Conservation (phyloP, 2,329 filamentous ascomycete genomes). For the Talaromyces funiculosus region DNA sequence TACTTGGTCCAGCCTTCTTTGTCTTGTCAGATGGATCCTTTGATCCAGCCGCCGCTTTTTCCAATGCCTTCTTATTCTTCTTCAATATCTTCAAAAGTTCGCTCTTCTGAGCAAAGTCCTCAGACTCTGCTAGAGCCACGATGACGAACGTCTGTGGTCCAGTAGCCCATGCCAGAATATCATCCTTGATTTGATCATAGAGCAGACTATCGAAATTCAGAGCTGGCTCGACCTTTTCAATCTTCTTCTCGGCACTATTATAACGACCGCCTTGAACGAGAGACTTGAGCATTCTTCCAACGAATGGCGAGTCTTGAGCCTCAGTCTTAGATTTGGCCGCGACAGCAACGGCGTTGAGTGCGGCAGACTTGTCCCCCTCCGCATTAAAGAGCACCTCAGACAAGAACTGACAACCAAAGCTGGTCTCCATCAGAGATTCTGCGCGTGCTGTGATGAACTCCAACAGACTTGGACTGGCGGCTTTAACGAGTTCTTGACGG, state of each 20-base stretch:
- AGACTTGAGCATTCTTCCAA: conserved; percentile 82
- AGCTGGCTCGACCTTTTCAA: conserved; percentile 67
- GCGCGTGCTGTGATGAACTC: conserved; percentile 65
- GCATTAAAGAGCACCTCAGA: conserved; percentile 73
- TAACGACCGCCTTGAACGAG: conserved; percentile 85
- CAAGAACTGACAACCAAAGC: conserved; percentile 82
- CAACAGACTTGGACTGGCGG: conserved; percentile 69
- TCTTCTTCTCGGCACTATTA: conserved; percentile 64
- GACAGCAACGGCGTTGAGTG: conserved; percentile 60
- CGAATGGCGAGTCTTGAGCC: conserved; percentile 59
- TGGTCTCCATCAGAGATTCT: conserved; percentile 62
- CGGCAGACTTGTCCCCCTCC: conserved; percentile 68
- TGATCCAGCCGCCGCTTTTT: conserved; percentile 52
- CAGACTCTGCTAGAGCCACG: conserved; percentile 70
- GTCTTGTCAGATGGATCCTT: conserved; percentile 43
- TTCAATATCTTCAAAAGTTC: conserved; percentile 65
- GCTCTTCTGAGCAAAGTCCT: conserved; percentile 60
- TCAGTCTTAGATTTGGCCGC: conserved; percentile 39
- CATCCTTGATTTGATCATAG: conserved; percentile 72
- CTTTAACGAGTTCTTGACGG: conserved; percentile 67
- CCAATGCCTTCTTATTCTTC: conserved; percentile 65
- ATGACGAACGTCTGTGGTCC: conserved; percentile 82
- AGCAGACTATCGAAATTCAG: conserved; percentile 74
- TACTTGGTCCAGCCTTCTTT: conserved; percentile 34
- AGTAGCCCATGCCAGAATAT: conserved; percentile 76